Evolutionary conservation across 345 rosid genomes (phyloP).

Genomic region (Camelina sativa): DNA sequence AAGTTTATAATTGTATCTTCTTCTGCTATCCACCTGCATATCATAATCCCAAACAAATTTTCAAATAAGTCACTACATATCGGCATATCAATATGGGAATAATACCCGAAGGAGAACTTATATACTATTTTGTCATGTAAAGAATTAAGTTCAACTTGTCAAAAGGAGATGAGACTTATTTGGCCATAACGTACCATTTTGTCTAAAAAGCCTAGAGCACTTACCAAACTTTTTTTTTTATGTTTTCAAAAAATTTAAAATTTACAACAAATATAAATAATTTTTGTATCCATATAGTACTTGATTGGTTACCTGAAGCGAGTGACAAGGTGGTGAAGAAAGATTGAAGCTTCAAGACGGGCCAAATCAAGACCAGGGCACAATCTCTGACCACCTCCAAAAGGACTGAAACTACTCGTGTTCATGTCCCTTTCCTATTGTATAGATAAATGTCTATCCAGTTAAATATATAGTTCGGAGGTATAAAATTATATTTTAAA

Average conservation of each 20-base stretch:
- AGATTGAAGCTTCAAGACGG: constrained; percentile 90
- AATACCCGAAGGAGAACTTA: not conserved
- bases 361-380: constrained; percentile 97
- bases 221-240: not conserved
- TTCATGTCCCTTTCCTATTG: constrained; percentile 67
- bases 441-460: not conserved
- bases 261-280: not conserved
- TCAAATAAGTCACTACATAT: not conserved
- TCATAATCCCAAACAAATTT: constrained; percentile 1
- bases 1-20: constrained; percentile 82
- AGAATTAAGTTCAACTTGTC: constrained; percentile 23
- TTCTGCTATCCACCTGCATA: constrained; percentile 84
- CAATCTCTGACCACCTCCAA: constrained; percentile 95
- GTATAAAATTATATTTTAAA: not conserved
- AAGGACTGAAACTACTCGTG: constrained; percentile 74
- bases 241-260: not conserved
- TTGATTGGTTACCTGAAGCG: constrained; percentile 68
- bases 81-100: too few relatives aligned
- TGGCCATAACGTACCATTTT: constrained; percentile 22
- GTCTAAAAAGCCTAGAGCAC: constrained; percentile 34
- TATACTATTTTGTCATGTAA: not conserved
- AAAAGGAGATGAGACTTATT: constrained; percentile 35
- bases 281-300: not conserved
- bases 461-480: not conserved
- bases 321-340: constrained; percentile 84